Evolutionary conservation across 495 filamentous ascomycete species (phyloP).

Genomic region (Corynascus novoguineensis): DNA sequence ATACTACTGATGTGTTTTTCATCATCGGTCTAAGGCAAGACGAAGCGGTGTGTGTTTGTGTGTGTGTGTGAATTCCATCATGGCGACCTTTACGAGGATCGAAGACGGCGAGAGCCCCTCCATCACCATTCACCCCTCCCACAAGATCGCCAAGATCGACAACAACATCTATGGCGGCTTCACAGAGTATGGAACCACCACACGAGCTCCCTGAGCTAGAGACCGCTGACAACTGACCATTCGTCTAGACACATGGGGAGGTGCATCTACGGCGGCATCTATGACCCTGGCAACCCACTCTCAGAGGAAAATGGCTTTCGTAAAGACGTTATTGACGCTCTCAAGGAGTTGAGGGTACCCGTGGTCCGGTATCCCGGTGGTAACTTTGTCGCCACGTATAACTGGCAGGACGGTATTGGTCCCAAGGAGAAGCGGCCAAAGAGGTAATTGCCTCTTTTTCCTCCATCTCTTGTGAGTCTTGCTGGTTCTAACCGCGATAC

Average conservation of each 20-base stretch:
- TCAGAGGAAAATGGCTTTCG: slow-evolving; percentile 70
- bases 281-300: slow-evolving; percentile 64
- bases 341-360: slow-evolving; percentile 65
- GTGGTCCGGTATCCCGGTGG: slow-evolving; percentile 75
- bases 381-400: slow-evolving; percentile 77
- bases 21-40: neutral
- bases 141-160: slow-evolving; percentile 15
- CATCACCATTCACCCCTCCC: slow-evolving; percentile 10
- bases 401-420: slow-evolving; percentile 75
- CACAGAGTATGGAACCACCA: slow-evolving; percentile 23
- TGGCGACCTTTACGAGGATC: slow-evolving; percentile 19
- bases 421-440: slow-evolving; percentile 59
- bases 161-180: slow-evolving; percentile 37
- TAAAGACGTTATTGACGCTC: slow-evolving; percentile 63
- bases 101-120: slow-evolving; percentile 9
- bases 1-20: neutral
- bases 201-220: neutral
- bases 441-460: slow-evolving; percentile 25
- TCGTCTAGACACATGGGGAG: slow-evolving; percentile 67
- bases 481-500: neutral
- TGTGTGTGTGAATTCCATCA: neutral
- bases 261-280: slow-evolving; percentile 81
- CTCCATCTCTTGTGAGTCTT: neutral
- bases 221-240: neutral
- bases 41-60: neutral